Percentiles rank a stretch among this genome's conserved stretches.
These are phyloP conservation scores for Microdochium nivale DNA, from an alignment of 2,329 filamentous ascomycete species.

Conservation along the genomic window DNA sequence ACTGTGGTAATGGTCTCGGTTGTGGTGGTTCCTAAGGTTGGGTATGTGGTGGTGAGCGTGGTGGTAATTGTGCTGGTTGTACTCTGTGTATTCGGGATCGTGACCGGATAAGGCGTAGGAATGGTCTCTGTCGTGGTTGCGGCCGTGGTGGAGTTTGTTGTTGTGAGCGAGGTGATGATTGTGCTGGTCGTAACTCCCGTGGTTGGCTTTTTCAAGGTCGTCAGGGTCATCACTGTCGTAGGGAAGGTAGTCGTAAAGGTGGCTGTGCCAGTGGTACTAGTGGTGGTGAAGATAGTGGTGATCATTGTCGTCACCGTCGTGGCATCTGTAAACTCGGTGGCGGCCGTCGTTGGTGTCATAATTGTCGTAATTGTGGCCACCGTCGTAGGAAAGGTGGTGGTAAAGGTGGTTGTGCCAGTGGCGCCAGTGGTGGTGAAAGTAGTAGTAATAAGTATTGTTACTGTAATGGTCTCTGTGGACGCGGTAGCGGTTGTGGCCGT, in stretches of 20 bases:
- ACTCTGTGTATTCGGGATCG: neutral
- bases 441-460: neutral
- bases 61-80: neutral
- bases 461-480: neutral
- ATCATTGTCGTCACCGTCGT: neutral
- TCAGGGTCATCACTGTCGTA: neutral
- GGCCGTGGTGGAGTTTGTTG: neutral
- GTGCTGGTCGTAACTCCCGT: too few relatives aligned
- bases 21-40: neutral
- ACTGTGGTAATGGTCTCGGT: neutral
- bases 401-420: neutral
- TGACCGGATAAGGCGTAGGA: too few relatives aligned
- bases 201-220: too few relatives aligned
- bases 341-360: too few relatives aligned
- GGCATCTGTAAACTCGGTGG: too few relatives aligned
- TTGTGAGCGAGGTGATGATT: too few relatives aligned
- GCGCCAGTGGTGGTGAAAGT: neutral
- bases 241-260: neutral
- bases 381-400: neutral
- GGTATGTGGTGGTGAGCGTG: neutral
- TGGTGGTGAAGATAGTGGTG: neutral
- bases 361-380: neutral
- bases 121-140: neutral
- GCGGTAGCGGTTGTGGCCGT: neutral
- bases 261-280: neutral